Base-by-base conservation (phyloP, 352 stramenopile genomes). In the Phytophthora hybrid region DNA sequence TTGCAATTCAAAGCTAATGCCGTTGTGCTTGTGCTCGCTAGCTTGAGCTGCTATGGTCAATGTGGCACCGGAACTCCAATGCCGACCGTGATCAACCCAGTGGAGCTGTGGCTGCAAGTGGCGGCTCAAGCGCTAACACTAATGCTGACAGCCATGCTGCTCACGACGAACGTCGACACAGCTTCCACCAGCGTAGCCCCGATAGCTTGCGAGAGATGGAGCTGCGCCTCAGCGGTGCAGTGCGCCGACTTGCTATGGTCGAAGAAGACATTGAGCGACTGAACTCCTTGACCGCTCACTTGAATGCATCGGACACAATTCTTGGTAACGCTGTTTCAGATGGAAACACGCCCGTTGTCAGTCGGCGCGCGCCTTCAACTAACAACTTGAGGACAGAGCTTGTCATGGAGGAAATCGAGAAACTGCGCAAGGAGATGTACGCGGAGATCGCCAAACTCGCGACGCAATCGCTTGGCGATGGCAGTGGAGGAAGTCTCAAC, bases 1-100 rank as follows among this genome's bases (percentile, higher is more conserved):
- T 19, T 59, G 6, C 26, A 5, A n/a, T 7, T 4, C 10, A 16
- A 9, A 14, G 16, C 29, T 71, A 46, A 63, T 67, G 8, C 6
- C 10, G 1, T 63, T 54, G 1, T 65, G 34, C 47, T 56, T 5
- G 57, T 56, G 16, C 2, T 49, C 59, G 19, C 18, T 19, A 86
- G 77, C 61, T 93, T 18, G 83, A 92, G 63, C 66, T 63, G 13
- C 49, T 93, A 21, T 91, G 77, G 78, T 87, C 81, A 9, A 79
- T 90, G 68, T 92, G 87, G 87, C 84, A 93, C 67, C 69, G 82
- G n/a, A 93, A 93, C 69, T 85, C 82, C 59, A 88, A 80, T 32
- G 70, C 63, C 47, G 71, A 81, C 7, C 74, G 47, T 41, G 32
- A 34, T 51, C 65, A 62, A 21, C 44, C 41, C 46, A 70, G 13